A percentile compares a stretch with the other conserved stretches of the same genome.
phyloP scores from a whole-genome alignment of 768 basidiomycete genomes.

The Mrakia gelida region DNA sequence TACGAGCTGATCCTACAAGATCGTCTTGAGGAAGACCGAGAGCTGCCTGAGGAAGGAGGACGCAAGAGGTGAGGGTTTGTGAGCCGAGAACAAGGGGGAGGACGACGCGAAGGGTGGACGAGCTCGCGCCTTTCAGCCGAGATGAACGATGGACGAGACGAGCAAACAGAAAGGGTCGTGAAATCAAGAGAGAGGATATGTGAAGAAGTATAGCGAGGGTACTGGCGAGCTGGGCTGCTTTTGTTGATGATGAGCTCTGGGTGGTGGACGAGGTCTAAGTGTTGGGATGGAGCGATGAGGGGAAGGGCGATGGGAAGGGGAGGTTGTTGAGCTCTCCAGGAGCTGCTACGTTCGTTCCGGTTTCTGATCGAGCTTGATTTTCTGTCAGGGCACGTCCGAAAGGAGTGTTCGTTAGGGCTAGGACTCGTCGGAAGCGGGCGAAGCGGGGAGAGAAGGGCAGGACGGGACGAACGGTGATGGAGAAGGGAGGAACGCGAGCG shows the following conservation, averaged over 20 bases:
- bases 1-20: no score
- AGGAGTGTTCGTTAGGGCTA: neutral
- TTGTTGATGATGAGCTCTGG: no score
- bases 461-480: neutral
- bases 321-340: neutral
- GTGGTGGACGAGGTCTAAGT: neutral
- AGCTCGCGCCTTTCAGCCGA: no score
- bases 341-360: neutral
- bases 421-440: neutral
- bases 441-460: neutral
- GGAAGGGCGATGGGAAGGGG: neutral
- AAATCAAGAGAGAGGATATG: no score
- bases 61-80: no score
- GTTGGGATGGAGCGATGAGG: neutral
- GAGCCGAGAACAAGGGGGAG: no score
- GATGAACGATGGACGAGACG: no score
- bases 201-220: no score
- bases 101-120: no score
- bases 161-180: no score
- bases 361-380: neutral
- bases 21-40: no score
- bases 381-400: neutral
- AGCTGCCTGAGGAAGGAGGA: no score
- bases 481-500: neutral
- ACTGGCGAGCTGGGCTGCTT: neutral